phyloP scores from a whole-genome alignment of 495 filamentous ascomycete species.

The Achaetomiella virescens region DNA sequence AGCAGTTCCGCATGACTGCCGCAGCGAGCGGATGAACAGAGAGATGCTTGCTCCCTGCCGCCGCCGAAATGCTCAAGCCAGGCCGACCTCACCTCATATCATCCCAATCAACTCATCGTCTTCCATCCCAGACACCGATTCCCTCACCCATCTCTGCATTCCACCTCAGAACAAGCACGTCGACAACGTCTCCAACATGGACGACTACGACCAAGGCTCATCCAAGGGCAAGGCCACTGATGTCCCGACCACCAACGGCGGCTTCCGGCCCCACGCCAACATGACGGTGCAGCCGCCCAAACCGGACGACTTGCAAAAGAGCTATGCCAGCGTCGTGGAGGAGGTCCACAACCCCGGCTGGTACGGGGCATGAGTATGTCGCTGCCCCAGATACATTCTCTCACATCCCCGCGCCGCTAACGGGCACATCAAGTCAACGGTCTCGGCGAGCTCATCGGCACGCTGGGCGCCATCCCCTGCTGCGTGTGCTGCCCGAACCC shows the following conservation, averaged over 20 bases:
- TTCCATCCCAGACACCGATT: too few species aligned
- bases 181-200: background rate
- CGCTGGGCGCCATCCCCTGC: slow-evolving; percentile 83
- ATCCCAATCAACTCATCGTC: too few species aligned
- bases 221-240: slow-evolving; percentile 26
- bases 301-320: slow-evolving; percentile 78
- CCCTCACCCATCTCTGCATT: too few species aligned
- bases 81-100: too few species aligned
- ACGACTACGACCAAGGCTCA: slow-evolving; percentile 5
- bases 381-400: background rate
- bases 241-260: slow-evolving; percentile 10
- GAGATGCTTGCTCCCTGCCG: too few species aligned
- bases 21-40: too few species aligned
- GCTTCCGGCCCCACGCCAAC: slow-evolving; percentile 41
- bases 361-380: slow-evolving; percentile 84
- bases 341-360: slow-evolving; percentile 72
- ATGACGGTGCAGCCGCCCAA: slow-evolving; percentile 79
- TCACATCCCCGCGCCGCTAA: background rate
- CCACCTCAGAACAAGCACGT: too few species aligned
- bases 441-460: slow-evolving; percentile 72
- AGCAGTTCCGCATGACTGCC: too few species aligned
- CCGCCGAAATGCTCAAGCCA: too few species aligned
- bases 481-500: slow-evolving; percentile 92
- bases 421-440: slow-evolving; percentile 52
- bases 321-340: slow-evolving; percentile 72